Evolutionary conservation across 257 asterid genomes (phyloP).

Genomic region (Gardenia jasminoides): DNA sequence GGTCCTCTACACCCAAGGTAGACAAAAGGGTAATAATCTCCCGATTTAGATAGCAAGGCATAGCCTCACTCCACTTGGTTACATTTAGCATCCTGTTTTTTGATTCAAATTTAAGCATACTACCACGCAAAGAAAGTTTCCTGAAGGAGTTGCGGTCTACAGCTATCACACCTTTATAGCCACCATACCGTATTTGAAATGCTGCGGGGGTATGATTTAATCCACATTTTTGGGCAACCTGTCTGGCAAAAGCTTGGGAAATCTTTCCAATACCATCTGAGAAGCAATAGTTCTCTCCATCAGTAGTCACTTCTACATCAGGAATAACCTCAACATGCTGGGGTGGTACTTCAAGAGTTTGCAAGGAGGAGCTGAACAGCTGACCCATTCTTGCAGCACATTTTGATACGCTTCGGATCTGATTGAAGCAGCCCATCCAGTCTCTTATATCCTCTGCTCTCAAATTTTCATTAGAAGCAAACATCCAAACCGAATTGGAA

Average conservation of each 20-base stretch:
- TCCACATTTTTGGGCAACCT: conserved; percentile 54
- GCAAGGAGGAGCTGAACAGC: conserved; percentile 74
- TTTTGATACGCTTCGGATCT: conserved; percentile 75
- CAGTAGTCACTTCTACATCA: conserved; percentile 55
- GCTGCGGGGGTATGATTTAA: conserved; percentile 70
- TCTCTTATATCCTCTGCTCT: conserved; percentile 72
- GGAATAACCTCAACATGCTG: conserved; percentile 55
- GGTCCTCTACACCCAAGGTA: conserved; percentile 76
- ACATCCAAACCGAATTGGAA: conserved; percentile 92
- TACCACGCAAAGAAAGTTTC: conserved; percentile 64
- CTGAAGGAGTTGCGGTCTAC: conserved; percentile 59
- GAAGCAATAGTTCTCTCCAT: conserved; percentile 77
- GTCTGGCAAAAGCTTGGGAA: conserved; percentile 56
- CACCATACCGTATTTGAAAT: conserved; percentile 92
- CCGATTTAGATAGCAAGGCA: conserved; percentile 86
- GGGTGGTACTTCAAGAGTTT: conserved; percentile 57
- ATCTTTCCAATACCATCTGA: conserved; percentile 96
- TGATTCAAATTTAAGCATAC: conserved; percentile 91
- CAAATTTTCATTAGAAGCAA: conserved; percentile 73
- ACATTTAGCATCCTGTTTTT: conserved; percentile 76
- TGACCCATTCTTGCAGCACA: conserved; percentile 99
- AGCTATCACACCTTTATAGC: conserved; percentile 87
- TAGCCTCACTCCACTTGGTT: conserved; percentile 81
- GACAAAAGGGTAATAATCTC: conserved; percentile 75
- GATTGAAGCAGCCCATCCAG: conserved; percentile 93